A percentile compares a stretch with the other conserved stretches of the same genome.
Conservation (phyloP, 2,329 filamentous ascomycete species). For the Escovopsis sp. region DNA sequence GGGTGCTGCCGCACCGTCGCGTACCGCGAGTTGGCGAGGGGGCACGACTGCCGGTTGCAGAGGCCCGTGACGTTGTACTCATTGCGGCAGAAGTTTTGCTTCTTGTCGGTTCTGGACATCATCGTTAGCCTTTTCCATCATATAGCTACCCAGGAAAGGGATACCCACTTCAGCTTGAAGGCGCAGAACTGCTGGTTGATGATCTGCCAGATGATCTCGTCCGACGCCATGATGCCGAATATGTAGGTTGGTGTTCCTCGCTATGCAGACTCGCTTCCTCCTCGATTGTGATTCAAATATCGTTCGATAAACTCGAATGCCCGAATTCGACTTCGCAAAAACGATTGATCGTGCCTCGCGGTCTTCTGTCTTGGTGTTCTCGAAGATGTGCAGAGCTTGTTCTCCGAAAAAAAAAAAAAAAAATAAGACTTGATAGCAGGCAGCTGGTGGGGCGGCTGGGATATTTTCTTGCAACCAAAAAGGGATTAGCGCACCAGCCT, state of each 20-base stretch:
- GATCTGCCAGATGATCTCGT: slow-evolving; percentile 95
- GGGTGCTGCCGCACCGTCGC: slow-evolving; percentile 80
- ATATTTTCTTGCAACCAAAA: slow-evolving; percentile 11
- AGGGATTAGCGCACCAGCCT: not conserved
- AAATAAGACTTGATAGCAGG: not conserved
- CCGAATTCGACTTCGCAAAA: slow-evolving; percentile 8
- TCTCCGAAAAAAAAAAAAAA: not conserved
- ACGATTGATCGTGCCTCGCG: not conserved
- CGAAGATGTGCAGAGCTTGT: not conserved
- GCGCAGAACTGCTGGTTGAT: slow-evolving; percentile 93
- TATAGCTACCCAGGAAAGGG: slow-evolving; percentile 14
- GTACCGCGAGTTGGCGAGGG: slow-evolving; percentile 82
- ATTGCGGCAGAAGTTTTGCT: slow-evolving; percentile 89
- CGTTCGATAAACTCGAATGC: no score
- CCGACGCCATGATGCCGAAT: slow-evolving; percentile 53
- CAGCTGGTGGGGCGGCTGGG: slow-evolving; percentile 8
- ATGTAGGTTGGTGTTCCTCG: no score
- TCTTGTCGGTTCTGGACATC: slow-evolving; percentile 54
- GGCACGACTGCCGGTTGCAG: slow-evolving; percentile 78
- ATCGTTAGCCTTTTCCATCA: not conserved
- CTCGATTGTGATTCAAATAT: no score
- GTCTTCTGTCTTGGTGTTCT: not conserved
- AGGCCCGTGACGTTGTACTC: slow-evolving; percentile 78
- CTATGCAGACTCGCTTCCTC: no score
- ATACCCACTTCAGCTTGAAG: slow-evolving; percentile 73